These are phyloP conservation scores for Cubamyces lactineus DNA, from an alignment of 768 basidiomycete genomes.

Conservation along the genomic window DNA sequence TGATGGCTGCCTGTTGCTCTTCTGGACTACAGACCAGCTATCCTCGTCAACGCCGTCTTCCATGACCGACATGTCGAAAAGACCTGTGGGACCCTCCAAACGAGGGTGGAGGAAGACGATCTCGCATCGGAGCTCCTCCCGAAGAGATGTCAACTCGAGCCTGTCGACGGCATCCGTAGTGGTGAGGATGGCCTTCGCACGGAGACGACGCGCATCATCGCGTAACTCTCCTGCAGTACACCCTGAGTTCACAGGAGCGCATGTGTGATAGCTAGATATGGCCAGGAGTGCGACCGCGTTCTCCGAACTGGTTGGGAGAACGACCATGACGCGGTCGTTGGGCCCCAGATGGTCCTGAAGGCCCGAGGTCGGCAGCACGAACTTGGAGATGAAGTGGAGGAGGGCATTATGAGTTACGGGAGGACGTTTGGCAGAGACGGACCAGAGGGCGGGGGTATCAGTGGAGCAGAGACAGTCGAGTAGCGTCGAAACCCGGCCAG, in stretches of 20 bases:
- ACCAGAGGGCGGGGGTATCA: slow-evolving; percentile 42
- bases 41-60: slow-evolving; percentile 18
- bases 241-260: slow-evolving; percentile 50
- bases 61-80: slow-evolving; percentile 45
- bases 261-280: slow-evolving; percentile 47
- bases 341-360: slow-evolving; percentile 37
- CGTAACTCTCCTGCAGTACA: slow-evolving; percentile 48
- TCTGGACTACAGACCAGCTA: slow-evolving; percentile 17
- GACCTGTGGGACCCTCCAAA: slow-evolving; percentile 40
- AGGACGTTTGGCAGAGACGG: slow-evolving; percentile 41
- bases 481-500: slow-evolving; percentile 38
- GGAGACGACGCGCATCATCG: slow-evolving; percentile 45
- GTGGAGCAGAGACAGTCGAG: slow-evolving; percentile 45
- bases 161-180: slow-evolving; percentile 45
- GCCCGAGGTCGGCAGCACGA: slow-evolving; percentile 42
- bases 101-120: slow-evolving; percentile 42
- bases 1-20: slow-evolving; percentile 29
- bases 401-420: slow-evolving; percentile 42
- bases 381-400: slow-evolving; percentile 43
- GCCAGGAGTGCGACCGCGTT: slow-evolving; percentile 51
- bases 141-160: slow-evolving; percentile 39
- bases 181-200: slow-evolving; percentile 45
- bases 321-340: slow-evolving; percentile 52
- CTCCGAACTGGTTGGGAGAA: slow-evolving; percentile 48
- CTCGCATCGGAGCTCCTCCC: slow-evolving; percentile 43